These are phyloP conservation scores for Bimuria novae-zelandiae DNA, from an alignment of 2,329 filamentous ascomycete genomes.

Conservation along the genomic window DNA sequence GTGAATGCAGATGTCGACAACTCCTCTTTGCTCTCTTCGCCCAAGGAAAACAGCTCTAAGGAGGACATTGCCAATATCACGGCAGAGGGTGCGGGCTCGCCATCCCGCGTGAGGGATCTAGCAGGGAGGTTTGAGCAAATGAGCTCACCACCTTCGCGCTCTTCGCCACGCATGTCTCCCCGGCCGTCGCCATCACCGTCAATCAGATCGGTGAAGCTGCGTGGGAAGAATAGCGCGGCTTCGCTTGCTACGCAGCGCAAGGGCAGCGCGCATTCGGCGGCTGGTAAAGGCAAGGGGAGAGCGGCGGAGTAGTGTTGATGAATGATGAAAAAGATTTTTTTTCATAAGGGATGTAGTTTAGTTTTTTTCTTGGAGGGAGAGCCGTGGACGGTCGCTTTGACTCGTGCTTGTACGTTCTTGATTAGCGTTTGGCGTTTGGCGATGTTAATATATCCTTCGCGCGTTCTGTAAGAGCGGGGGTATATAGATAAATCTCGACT, in stretches of 20 bases:
- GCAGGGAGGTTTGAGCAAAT: conserved; percentile 38
- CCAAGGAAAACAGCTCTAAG: conserved; percentile 22
- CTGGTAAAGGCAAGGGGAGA: conserved; percentile 1
- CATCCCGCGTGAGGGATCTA: conserved; percentile 35
- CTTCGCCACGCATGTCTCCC: conserved; percentile 17
- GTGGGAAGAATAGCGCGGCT: conserved; percentile 21
- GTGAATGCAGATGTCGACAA: conserved; percentile 65
- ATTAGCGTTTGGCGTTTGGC: background rate
- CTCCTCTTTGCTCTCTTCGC: conserved; percentile 31
- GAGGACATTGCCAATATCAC: conserved; percentile 19
- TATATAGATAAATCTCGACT: background rate
- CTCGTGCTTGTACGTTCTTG: background rate
- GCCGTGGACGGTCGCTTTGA: background rate
- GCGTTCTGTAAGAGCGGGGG: background rate
- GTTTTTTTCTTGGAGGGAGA: background rate
- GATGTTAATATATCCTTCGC: background rate
- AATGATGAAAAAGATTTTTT: background rate
- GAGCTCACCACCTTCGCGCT: conserved; percentile 9
- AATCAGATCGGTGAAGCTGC: conserved; percentile 34
- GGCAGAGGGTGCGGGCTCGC: conserved; percentile 15
- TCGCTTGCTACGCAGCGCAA: conserved; percentile 15
- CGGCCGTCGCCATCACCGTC: conserved; percentile 26
- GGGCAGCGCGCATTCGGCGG: conserved; percentile 6
- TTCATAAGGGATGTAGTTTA: background rate
- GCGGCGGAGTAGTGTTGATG: background rate